Base-by-base conservation (phyloP, 306 rosid genomes). In the Fragaria nilgerrensis region DNA sequence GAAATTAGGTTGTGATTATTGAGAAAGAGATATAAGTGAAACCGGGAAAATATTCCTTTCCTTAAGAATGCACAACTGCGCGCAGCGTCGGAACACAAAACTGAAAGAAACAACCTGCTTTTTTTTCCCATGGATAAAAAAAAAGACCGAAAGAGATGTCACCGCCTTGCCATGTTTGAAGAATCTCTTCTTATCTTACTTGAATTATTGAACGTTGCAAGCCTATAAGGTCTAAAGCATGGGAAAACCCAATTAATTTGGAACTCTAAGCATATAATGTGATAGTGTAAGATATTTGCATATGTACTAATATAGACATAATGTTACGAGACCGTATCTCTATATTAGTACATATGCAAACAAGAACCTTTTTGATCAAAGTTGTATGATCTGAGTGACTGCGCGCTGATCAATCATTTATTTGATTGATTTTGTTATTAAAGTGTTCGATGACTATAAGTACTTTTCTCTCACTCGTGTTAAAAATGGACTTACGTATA, bases 81-180 rank as follows among this genome's bases (percentile, higher is more conserved):
- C 4, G 66, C 37, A 61, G 36, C 9, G 37, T 25, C 22, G 44
- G 12, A 63, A 27, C 17, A 49, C n/a, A 53, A 22, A 53, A 37
- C 36, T 10, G 59, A 2, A 75, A 75, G 32, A 27, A 27, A 62
- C 59, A 9, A 16, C 58, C 8, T 32, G 36, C 0, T 61, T n/a
- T 11, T 9, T 34, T 29, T 16, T 15, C n/a, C 4, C 4, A 32
- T 43, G 56, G 27, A 50, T 61, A 22, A 22, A 39, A 20, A 22
- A 22, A 39, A 20, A 56, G 29, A 11, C 14, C 29, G 14, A 44
- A 59, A 43, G 45, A 50, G 22, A 19, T 20, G n/a, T 44, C 59
- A 74, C 41, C 69, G 69, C 77, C 77, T 23, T 74, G 29, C 58
- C n/a, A 43, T 59, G 47, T 56, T 56, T 74, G 56, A 27, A 36